These are phyloP conservation scores for Phyllosticta capitalensis DNA, from an alignment of 2,329 filamentous ascomycete species.

Conservation along the genomic window DNA sequence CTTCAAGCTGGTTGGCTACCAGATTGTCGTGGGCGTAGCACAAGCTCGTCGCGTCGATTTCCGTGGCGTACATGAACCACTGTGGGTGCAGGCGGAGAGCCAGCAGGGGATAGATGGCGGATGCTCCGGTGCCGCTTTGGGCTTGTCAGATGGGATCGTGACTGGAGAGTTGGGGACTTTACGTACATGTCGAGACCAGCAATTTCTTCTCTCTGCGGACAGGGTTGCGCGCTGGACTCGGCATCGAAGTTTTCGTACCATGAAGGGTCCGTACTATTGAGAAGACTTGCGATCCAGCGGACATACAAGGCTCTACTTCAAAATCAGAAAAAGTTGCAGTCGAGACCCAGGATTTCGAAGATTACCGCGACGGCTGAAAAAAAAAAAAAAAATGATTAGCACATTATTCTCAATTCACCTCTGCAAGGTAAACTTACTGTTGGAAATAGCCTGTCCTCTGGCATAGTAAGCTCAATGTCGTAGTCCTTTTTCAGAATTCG, in stretches of 20 bases:
- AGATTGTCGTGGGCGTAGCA: conserved; percentile 59
- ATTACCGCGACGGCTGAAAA: conserved; percentile 1
- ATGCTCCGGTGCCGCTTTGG: conserved; percentile 69
- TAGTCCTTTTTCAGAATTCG: conserved; percentile 71
- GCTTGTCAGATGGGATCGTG: background rate
- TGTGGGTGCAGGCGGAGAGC: conserved; percentile 55
- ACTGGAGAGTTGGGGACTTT: background rate
- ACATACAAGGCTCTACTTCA: conserved; percentile 69
- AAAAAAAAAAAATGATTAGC: conserved; percentile 23
- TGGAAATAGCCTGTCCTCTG: conserved; percentile 72
- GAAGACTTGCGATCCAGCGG: conserved; percentile 71
- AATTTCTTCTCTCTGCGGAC: background rate
- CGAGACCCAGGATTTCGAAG: background rate
- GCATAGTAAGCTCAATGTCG: conserved; percentile 58
- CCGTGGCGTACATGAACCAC: conserved; percentile 52
- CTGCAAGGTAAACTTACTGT: conserved; percentile 44
- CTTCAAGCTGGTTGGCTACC: conserved; percentile 51
- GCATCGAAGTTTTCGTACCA: conserved; percentile 25
- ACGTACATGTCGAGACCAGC: conserved; percentile 64
- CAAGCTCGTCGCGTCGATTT: conserved; percentile 66
- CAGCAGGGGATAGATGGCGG: conserved; percentile 82
- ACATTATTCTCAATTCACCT: background rate
- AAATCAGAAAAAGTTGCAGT: background rate
- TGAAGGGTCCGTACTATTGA: conserved; percentile 56
- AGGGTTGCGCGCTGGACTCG: background rate